phyloP scores from a whole-genome alignment of 805 yeast genomes.

The Brettanomyces custersianus region DNA sequence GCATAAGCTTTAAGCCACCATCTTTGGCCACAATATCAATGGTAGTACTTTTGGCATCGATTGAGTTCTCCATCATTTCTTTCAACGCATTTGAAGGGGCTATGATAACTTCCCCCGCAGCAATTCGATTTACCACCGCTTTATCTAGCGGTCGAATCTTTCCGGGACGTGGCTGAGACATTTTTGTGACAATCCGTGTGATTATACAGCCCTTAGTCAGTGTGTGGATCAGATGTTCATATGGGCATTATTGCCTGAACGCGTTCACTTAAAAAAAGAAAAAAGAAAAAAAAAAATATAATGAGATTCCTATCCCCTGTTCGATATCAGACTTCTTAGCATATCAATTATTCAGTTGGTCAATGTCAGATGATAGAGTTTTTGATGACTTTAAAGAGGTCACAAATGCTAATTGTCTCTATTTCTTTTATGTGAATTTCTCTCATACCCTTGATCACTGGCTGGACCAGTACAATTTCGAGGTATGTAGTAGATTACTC shows the following conservation, averaged over 20 bases:
- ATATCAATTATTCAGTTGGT: no score
- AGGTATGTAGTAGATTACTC: conserved; percentile 8
- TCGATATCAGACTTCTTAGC: no score
- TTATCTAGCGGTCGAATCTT: conserved; percentile 39
- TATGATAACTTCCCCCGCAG: conserved; percentile 94
- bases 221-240: no score
- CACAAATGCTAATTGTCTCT: no score
- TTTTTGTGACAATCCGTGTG: conserved; percentile 3
- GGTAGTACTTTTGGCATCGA: conserved; percentile 72
- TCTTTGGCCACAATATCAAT: conserved; percentile 81
- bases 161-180: no score
- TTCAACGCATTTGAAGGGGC: conserved; percentile 93
- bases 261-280: background rate
- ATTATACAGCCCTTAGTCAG: no score
- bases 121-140: conserved; percentile 78
- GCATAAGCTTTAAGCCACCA: conserved; percentile 83
- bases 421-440: no score
- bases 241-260: background rate
- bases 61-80: conserved; percentile 84
- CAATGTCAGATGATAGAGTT: no score
- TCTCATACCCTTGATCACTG: conserved; percentile 4
- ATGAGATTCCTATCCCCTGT: no score
- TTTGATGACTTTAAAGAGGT: no score
- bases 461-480: conserved; percentile 13
- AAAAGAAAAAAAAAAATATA: no score